These are phyloP conservation scores for Rasamsonia emersonii DNA, from an alignment of 2,329 filamentous ascomycete genomes.

Conservation along the genomic window DNA sequence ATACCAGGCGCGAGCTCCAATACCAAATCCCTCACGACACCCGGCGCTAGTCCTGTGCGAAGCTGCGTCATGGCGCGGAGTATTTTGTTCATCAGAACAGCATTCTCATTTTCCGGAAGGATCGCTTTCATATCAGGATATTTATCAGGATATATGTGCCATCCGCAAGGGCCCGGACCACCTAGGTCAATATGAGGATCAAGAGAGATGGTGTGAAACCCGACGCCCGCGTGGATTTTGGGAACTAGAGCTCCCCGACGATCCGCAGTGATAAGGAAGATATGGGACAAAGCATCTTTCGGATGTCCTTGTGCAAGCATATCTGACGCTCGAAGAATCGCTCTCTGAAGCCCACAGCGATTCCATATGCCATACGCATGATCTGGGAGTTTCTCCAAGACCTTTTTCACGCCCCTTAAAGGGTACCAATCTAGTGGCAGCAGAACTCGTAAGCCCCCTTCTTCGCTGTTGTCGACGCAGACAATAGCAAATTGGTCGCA, in stretches of 20 bases:
- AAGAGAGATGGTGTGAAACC: conserved; percentile 26
- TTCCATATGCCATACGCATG: conserved; percentile 8
- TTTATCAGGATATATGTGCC: conserved; percentile 20
- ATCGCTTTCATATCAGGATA: conserved; percentile 8
- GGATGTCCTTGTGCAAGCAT: conserved; percentile 16
- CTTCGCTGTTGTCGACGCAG: conserved; percentile 16
- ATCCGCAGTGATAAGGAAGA: conserved; percentile 27
- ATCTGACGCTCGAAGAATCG: conserved; percentile 17
- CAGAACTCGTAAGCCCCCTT: conserved; percentile 15
- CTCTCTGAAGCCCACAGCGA: conserved; percentile 9
- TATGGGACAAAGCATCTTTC: conserved; percentile 21
- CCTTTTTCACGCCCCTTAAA: conserved; percentile 11
- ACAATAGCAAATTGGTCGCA: conserved; percentile 19
- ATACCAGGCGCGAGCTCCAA: conserved; percentile 14
- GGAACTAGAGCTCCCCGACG: conserved; percentile 12
- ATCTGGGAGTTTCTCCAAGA: conserved; percentile 14
- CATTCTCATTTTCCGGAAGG: too few relatives aligned
- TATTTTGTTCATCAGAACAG: conserved; percentile 15
- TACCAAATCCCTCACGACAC: conserved; percentile 16
- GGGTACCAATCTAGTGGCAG: conserved; percentile 18
- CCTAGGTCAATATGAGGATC: conserved; percentile 14
- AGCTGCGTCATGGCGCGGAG: conserved; percentile 18
- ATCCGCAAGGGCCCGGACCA: conserved; percentile 13
- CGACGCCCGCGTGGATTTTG: conserved; percentile 16
- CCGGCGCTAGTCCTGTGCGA: conserved; percentile 20